A percentile compares a stretch with the other conserved stretches of the same genome.
phyloP scores from a whole-genome alignment of 2,329 filamentous ascomycete species.

The Cordyceps fumosorosea region DNA sequence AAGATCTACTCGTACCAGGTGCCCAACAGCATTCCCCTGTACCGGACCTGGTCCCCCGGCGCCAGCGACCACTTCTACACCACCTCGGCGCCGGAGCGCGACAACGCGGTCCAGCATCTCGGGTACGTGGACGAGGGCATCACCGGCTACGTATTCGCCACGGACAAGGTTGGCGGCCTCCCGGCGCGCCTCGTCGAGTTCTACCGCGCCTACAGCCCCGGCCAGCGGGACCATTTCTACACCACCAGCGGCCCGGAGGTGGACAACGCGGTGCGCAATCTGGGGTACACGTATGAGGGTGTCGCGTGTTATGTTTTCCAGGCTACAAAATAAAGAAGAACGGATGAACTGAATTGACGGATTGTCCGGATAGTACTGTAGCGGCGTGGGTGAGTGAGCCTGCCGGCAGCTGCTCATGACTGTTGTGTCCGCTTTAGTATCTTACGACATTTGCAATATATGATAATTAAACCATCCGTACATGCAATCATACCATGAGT shows the following conservation, averaged over 20 bases:
- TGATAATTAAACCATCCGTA: not conserved
- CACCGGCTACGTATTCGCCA: conserved; percentile 1
- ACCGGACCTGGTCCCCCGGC: conserved; percentile 1
- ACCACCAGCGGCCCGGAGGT: not conserved
- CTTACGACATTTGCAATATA: not conserved
- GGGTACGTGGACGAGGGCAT: conserved; percentile 11
- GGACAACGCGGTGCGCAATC: conserved; percentile 5
- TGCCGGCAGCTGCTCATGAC: not conserved
- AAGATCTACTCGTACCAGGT: not conserved
- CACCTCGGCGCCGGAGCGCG: conserved; percentile 10
- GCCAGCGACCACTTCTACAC: conserved; percentile 12
- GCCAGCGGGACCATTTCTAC: conserved; percentile 7
- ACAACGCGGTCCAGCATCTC: conserved; percentile 4
- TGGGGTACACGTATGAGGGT: conserved; percentile 9
- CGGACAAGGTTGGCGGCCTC: not conserved
- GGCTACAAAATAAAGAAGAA: not conserved
- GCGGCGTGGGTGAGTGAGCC: not conserved
- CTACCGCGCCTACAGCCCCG: conserved; percentile 3
- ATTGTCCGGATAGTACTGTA: not conserved
- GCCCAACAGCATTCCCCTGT: not conserved
- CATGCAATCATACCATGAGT: not conserved
- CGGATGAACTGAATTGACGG: not conserved
- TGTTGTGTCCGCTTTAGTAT: not conserved
- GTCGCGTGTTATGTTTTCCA: not conserved
- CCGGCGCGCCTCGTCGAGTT: not conserved